These are phyloP conservation scores for Tylopilus rubrobrunneus DNA, from an alignment of 768 basidiomycete genomes.

Conservation along the genomic window DNA sequence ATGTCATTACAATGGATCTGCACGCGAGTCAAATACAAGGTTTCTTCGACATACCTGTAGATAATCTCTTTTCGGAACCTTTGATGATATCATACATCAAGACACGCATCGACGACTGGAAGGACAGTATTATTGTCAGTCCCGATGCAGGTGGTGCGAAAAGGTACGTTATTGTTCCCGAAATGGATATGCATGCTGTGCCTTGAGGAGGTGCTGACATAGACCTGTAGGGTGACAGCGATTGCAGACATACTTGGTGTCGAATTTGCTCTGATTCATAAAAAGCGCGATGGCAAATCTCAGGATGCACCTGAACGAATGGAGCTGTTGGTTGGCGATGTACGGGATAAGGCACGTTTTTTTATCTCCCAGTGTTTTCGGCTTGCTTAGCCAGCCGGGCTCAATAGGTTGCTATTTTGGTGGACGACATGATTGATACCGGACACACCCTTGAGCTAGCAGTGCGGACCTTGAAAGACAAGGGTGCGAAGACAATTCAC, in stretches of 20 bases:
- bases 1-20: constrained; percentile 99
- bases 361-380: neutral
- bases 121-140: constrained; percentile 87
- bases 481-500: constrained; percentile 83
- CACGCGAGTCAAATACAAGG: constrained; percentile 98
- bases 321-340: constrained; percentile 94
- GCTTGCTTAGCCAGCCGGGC: constrained; percentile 6
- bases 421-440: constrained; percentile 99
- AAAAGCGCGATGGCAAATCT: constrained; percentile 72
- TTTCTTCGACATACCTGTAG: constrained; percentile 98
- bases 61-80: constrained; percentile 96
- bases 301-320: constrained; percentile 70
- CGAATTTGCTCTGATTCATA: constrained; percentile 94
- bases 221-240: constrained; percentile 69
- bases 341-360: constrained; percentile 72
- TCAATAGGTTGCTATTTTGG: constrained; percentile 79
- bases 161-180: constrained; percentile 54
- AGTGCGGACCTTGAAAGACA: constrained; percentile 79
- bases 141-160: constrained; percentile 99
- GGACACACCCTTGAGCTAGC: constrained; percentile 87
- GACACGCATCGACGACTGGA: constrained; percentile 78
- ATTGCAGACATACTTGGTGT: constrained; percentile 94
- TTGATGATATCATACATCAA: constrained; percentile 94
- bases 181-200: neutral
- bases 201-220: constrained; percentile 1